These are phyloP conservation scores for Fusarium sp. DNA, from an alignment of 2,329 filamentous ascomycete genomes.

Conservation along the genomic window DNA sequence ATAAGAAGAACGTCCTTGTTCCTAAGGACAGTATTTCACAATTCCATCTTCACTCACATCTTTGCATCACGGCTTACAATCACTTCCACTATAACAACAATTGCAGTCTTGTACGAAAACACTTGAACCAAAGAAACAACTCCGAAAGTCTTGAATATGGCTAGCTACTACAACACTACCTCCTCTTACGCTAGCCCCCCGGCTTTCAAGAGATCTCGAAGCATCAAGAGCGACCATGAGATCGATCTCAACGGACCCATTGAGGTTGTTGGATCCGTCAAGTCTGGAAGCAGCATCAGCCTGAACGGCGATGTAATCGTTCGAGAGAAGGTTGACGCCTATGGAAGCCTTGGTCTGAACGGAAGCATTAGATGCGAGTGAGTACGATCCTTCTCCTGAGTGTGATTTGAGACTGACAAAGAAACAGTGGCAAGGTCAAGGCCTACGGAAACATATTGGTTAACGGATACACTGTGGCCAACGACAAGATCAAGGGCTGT, in stretches of 20 bases:
- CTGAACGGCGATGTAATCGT: constrained; percentile 57
- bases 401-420: background rate
- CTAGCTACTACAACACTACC: constrained; percentile 41
- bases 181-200: constrained; percentile 34
- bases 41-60: constrained; percentile 5
- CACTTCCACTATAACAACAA: background rate
- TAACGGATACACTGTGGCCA: constrained; percentile 51
- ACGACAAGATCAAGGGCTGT: constrained; percentile 57
- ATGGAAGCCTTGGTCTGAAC: constrained; percentile 54
- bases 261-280: constrained; percentile 59
- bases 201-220: constrained; percentile 47
- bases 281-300: constrained; percentile 55
- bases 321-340: constrained; percentile 58
- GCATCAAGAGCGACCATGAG: constrained; percentile 55
- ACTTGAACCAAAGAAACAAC: background rate
- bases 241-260: constrained; percentile 56
- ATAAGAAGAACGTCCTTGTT: constrained; percentile 30
- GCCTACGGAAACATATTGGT: constrained; percentile 58
- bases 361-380: constrained; percentile 57
- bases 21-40: constrained; percentile 14
- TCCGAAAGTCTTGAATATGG: constrained; percentile 32
- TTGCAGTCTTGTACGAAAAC: background rate
- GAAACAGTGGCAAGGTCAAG: constrained; percentile 54
- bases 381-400: constrained; percentile 18
- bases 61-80: background rate